phyloP scores from a whole-genome alignment of 805 yeast species.

The Lipomyces yamadae region DNA sequence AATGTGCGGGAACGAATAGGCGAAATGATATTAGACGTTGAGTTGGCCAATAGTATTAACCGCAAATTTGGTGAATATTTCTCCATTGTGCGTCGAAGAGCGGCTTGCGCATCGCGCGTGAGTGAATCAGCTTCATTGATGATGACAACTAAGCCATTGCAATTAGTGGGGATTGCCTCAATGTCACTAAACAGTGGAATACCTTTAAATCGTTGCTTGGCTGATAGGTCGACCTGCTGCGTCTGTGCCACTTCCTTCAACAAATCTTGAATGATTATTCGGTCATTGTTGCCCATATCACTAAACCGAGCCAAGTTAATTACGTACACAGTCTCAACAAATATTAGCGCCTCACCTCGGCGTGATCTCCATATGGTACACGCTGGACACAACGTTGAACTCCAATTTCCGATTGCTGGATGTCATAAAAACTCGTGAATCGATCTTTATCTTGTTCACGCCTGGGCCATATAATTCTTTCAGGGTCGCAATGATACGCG shows the following conservation, averaged over 20 bases:
- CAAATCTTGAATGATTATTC: constrained; percentile 92
- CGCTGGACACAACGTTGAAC: constrained; percentile 89
- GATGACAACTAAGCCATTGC: constrained; percentile 55
- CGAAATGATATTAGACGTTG: constrained; percentile 87
- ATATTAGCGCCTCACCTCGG: constrained; percentile 52
- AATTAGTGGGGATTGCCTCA: neutral
- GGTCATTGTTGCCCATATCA: constrained; percentile 94
- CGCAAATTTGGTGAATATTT: constrained; percentile 88
- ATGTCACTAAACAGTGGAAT: neutral
- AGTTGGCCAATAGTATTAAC: constrained; percentile 79
- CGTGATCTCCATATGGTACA: constrained; percentile 90
- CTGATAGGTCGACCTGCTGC: constrained; percentile 84
- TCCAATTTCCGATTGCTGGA: constrained; percentile 73
- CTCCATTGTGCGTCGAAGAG: constrained; percentile 94
- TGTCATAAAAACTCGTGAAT: constrained; percentile 81
- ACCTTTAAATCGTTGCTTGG: constrained; percentile 52
- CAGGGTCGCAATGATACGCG: constrained; percentile 81
- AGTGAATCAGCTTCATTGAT: constrained; percentile 91
- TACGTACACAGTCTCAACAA: neutral
- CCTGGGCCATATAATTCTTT: constrained; percentile 81
- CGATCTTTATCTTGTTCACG: constrained; percentile 84
- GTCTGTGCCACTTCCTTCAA: constrained; percentile 94
- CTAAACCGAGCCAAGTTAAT: constrained; percentile 45
- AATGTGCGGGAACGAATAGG: constrained; percentile 95
- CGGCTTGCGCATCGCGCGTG: constrained; percentile 94